Evolutionary conservation across 208 protist genomes (phyloP).

Genomic region (Sergeia podlipaevii): DNA sequence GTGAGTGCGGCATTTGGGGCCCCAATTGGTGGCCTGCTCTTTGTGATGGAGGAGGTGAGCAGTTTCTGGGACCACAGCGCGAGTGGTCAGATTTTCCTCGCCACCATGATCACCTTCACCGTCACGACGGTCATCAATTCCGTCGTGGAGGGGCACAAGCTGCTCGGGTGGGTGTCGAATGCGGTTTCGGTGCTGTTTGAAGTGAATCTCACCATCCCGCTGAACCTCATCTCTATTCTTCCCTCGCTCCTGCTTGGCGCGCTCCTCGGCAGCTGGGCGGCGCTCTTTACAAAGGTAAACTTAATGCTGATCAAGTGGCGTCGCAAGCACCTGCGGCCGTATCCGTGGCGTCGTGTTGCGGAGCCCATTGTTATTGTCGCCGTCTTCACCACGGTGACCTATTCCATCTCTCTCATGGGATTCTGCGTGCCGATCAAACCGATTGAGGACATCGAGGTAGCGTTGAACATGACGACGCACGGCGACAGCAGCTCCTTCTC

Average conservation of each 20-base stretch:
- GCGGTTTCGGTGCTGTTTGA: conserved; percentile 85
- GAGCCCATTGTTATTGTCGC: conserved; percentile 65
- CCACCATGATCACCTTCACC: conserved; percentile 87
- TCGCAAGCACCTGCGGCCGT: conserved; percentile 39
- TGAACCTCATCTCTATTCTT: conserved; percentile 83
- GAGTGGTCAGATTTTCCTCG: conserved; percentile 93
- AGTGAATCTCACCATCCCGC: conserved; percentile 79
- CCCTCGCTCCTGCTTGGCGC: conserved; percentile 85
- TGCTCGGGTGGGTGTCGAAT: conserved; percentile 84
- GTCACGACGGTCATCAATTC: conserved; percentile 78
- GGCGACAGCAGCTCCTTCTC: background rate
- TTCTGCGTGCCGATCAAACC: conserved; percentile 35
- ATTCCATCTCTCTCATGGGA: conserved; percentile 32
- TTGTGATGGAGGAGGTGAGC: conserved; percentile 94
- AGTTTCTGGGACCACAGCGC: conserved; percentile 90
- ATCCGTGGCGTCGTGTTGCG: conserved; percentile 47
- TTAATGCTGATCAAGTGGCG: conserved; percentile 80
- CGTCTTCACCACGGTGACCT: conserved; percentile 59
- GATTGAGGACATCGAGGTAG: conserved; percentile 17
- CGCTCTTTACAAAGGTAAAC: conserved; percentile 88
- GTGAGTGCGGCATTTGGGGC: conserved; percentile 95
- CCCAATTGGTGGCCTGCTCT: conserved; percentile 95
- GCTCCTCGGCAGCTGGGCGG: conserved; percentile 74
- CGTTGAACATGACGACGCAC: no score
- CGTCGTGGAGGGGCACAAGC: conserved; percentile 58